Evolutionary conservation across 345 rosid genomes (phyloP), one percentile per base, ranked within the genome.

Genomic region (Mallotus nudiflorus): DNA sequence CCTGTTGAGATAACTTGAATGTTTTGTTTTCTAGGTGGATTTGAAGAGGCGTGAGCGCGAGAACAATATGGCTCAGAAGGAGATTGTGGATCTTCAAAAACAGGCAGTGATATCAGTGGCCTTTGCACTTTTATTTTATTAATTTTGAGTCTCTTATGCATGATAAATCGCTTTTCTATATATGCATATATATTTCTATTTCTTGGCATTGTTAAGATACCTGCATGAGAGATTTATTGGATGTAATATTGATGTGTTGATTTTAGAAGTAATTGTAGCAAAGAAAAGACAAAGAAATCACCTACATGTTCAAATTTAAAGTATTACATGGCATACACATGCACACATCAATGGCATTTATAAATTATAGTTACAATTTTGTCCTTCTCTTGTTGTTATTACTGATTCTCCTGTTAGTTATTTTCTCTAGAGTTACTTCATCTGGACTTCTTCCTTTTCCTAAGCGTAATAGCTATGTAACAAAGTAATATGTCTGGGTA

Each of bases 41-140:
- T 76, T 87, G 77, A 90, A 85, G 89, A 87, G 88, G 84, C 86
- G 72, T 65, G 98, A 91, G 68, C 91, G 97, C 55, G 97, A 88
- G 48, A 75, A 79, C 62, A 67, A 19, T 79, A 78, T 84, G 62
- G 89, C 88, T 53, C 94, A 90, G 67, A 87, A 90, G 73, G 98
- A 90, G 76, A 85, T 91, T 81, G 76, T 71, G 75, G 98, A 91
- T 80, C 91, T 94, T 72, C 88, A 90, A 80, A 86, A 83, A 62
- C 97, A 94, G 92, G 98, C 90, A 70, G 57, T n/a, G 35, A 65
- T 61, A 55, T n/a, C 14, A 4, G 5, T 3, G 39, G 19, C 28
- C n/a, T 28, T 68, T 12, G 49, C 59, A 14, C 15, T 13, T 65
- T 3, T 31, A 13, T 40, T 73, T 35, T 24, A 4, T 16, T 65